Percentiles rank a stretch among this genome's conserved stretches.
Evolutionary conservation across 73 alveolate genomes (phyloP).

Genomic region (Symbiodinium natans): DNA sequence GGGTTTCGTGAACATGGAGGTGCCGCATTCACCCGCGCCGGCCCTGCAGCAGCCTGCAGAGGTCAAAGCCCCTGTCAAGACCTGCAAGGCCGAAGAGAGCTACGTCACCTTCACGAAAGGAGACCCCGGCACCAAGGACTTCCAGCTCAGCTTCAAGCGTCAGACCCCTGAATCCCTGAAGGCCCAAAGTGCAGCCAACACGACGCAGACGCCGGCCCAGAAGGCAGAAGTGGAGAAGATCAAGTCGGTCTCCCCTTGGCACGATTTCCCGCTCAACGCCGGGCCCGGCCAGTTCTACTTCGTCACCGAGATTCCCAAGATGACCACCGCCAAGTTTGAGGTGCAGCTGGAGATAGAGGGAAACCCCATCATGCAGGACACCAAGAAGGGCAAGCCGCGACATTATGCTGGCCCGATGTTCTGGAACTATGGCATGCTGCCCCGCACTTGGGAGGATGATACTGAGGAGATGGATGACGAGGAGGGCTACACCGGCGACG

Average conservation of each 20-base stretch:
- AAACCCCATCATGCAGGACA: constrained; percentile 14
- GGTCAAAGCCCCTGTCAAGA: neutral
- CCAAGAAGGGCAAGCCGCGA: constrained; percentile 94
- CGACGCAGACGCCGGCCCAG: neutral
- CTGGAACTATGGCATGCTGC: constrained; percentile 97
- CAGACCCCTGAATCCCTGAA: neutral
- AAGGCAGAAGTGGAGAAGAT: neutral
- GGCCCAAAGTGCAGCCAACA: neutral
- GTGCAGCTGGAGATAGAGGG: constrained; percentile 11
- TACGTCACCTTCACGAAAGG: neutral
- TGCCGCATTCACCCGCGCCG: constrained; percentile 5
- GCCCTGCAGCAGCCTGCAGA: neutral
- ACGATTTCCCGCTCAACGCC: neutral
- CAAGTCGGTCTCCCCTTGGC: constrained; percentile 2
- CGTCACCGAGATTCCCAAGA: constrained; percentile 2
- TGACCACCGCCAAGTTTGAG: neutral
- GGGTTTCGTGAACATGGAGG: constrained; percentile 5
- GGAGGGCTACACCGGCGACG: constrained; percentile 94
- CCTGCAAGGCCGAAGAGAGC: constrained; percentile 7
- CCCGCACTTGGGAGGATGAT: constrained; percentile 96
- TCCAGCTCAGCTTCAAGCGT: constrained; percentile 15
- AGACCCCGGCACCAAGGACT: neutral
- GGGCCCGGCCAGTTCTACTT: constrained; percentile 9
- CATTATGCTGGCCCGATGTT: constrained; percentile 95
- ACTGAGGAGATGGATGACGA: neutral